Conservation (phyloP, 352 stramenopile species). For the Globisporangium spinosum region DNA sequence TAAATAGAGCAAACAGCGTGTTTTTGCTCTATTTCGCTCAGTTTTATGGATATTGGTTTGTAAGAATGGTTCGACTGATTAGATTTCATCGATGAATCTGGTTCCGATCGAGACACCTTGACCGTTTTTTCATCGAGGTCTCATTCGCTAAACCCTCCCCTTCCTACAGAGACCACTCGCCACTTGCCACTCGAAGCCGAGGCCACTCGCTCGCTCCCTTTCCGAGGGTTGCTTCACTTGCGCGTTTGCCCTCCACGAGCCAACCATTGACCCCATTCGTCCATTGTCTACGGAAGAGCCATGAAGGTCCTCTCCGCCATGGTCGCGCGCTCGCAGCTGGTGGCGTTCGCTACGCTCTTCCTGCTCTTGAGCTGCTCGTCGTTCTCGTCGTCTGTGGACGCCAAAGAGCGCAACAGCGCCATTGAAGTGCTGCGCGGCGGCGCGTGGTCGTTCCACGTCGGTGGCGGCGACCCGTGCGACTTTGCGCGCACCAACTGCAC, state of each 20-base stretch:
- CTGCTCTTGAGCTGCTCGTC: not conserved
- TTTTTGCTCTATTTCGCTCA: too few relatives aligned
- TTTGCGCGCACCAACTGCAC: constrained; percentile 13
- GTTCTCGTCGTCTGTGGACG: not conserved
- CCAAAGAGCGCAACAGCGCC: constrained; percentile 7
- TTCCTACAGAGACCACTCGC: too few relatives aligned
- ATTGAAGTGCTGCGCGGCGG: constrained; percentile 13
- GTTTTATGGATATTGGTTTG: too few relatives aligned
- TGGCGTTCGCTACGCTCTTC: not conserved
- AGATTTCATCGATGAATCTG: too few relatives aligned
- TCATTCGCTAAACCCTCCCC: too few relatives aligned
- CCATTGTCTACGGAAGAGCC: too few relatives aligned
- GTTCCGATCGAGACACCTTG: too few relatives aligned
- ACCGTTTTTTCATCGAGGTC: too few relatives aligned
- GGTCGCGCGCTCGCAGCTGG: not conserved
- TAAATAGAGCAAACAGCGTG: too few relatives aligned
- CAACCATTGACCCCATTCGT: too few relatives aligned
- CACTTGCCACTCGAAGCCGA: not conserved
- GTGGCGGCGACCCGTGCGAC: constrained; percentile 7
- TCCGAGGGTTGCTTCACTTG: not conserved
- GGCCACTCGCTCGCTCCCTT: not conserved
- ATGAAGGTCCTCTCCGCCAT: not conserved
- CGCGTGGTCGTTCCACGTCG: constrained; percentile 12
- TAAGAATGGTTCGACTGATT: too few relatives aligned
- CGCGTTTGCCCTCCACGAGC: not conserved